Conservation (phyloP, 192 early-diverging fungal genomes). For the Coemansia sp. region DNA sequence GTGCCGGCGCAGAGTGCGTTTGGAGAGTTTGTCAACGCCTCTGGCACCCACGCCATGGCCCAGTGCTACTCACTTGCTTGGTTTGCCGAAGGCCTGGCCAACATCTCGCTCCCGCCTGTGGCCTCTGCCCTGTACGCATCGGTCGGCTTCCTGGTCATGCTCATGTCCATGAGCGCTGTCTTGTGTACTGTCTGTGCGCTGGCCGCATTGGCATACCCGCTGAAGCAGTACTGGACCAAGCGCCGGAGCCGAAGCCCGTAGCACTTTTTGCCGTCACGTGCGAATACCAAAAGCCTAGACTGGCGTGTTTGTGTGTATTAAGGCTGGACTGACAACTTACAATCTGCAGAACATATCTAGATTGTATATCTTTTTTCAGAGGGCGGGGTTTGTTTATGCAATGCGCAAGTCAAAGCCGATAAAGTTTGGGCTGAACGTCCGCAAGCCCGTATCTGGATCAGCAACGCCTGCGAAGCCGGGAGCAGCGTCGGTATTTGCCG, state of each 20-base stretch:
- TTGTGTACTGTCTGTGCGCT: slow-evolving; percentile 23
- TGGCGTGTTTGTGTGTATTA: too few species aligned
- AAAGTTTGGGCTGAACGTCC: slow-evolving; percentile 31
- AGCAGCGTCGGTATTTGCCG: slow-evolving; percentile 12
- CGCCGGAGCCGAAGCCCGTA: neutral
- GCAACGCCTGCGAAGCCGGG: neutral
- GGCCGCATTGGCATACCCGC: slow-evolving; percentile 23
- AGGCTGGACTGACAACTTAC: too few species aligned
- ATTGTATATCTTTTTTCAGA: too few species aligned
- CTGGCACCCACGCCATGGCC: slow-evolving; percentile 34
- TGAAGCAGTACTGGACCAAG: slow-evolving; percentile 3
- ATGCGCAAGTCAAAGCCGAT: slow-evolving; percentile 34
- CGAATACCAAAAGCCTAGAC: slow-evolving; percentile 20
- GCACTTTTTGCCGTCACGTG: too few species aligned
- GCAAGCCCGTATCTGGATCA: slow-evolving; percentile 10
- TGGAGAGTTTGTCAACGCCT: slow-evolving; percentile 41
- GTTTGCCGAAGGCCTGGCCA: slow-evolving; percentile 44
- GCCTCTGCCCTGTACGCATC: slow-evolving; percentile 23
- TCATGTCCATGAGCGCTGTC: slow-evolving; percentile 28
- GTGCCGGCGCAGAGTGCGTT: slow-evolving; percentile 48
- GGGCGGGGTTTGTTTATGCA: neutral
- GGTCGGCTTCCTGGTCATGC: slow-evolving; percentile 26
- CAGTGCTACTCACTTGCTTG: slow-evolving; percentile 45
- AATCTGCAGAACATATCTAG: too few species aligned
- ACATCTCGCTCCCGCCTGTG: slow-evolving; percentile 32